Evolutionary conservation across 768 basidiomycete genomes (phyloP), one percentile per base, ranked within the genome.

Genomic region (Chalciporus piperatus): DNA sequence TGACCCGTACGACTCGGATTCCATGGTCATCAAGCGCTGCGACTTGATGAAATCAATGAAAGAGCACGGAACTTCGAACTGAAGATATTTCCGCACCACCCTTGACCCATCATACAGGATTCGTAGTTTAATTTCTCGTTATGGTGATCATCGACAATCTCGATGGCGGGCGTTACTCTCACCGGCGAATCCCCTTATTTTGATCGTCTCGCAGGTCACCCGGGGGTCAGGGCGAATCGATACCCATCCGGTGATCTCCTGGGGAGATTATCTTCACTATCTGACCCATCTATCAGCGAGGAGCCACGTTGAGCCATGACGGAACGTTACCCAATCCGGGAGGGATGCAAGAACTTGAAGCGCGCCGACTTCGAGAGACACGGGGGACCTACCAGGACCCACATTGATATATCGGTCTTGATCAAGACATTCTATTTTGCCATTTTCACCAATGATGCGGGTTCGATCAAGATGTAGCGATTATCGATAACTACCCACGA

Each of bases 241-340:
- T 56, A 63, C 66, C 61, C 6, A 66, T 66, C 58, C 63, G 64
- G 63, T 53, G 54, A 63, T 58, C 47, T 52, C 64, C 63, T n/a
- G n/a, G n/a, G n/a, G 16, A 37, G 35, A 37, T 37, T 37, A 51
- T 47, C 22, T 35, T 17, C 3, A 52, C 33, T 22, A 37, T 45
- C 32, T 35, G 42, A 38, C 44, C 22, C 38, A 20, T 37, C 16
- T 13, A 48, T 39, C 47, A 12, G n/a, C 1, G 25, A 19, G 16
- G 19, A 22, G 13, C 49, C 49, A 43, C 49, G 25, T 44, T 33
- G 35, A 17, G 42, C 37, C 22, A 37, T 14, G 35, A 9, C n/a
- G 16, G 35, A 41, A 43, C 42, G 35, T 27, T 35, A 17, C 23
- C 17, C 8, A 25, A 25, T 48, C 45, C 17, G 41, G 48, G 40